These are phyloP conservation scores for Magnaporthiopsis incrustans DNA, from an alignment of 2,329 filamentous ascomycete genomes.

Conservation along the genomic window DNA sequence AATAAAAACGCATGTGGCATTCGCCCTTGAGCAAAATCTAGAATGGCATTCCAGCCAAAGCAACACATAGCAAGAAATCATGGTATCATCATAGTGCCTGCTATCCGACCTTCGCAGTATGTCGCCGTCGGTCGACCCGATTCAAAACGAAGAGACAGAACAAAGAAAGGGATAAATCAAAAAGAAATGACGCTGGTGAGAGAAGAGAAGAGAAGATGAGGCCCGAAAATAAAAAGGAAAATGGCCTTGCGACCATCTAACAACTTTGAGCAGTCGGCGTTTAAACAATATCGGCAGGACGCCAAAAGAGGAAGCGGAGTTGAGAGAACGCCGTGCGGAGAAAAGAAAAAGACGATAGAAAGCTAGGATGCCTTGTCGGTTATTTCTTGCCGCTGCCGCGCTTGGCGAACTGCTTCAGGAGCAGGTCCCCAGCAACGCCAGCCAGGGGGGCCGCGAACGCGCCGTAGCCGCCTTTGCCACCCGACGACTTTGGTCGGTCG, in stretches of 20 bases:
- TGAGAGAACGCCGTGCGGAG: background rate
- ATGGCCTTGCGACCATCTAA: background rate
- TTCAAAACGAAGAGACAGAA: background rate
- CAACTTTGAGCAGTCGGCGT: background rate
- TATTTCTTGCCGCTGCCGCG: constrained; percentile 3
- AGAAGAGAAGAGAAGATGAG: background rate
- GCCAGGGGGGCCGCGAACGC: background rate
- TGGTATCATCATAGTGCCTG: background rate
- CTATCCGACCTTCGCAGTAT: background rate
- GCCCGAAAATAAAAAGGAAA: background rate
- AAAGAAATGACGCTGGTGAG: background rate
- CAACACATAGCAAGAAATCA: background rate
- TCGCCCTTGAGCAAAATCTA: background rate
- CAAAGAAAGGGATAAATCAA: background rate
- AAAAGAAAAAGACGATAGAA: background rate
- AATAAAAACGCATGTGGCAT: background rate
- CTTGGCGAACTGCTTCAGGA: constrained; percentile 4
- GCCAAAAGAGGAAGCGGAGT: background rate
- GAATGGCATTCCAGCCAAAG: background rate
- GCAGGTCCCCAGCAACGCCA: constrained; percentile 3
- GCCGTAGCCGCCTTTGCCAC: constrained; percentile 1
- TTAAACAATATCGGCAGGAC: background rate
- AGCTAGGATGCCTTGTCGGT: background rate
- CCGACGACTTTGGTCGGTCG: background rate
- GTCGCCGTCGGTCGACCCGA: background rate